These are phyloP conservation scores for Psilocybe cyanescens DNA, from an alignment of 768 basidiomycete genomes.

Conservation along the genomic window DNA sequence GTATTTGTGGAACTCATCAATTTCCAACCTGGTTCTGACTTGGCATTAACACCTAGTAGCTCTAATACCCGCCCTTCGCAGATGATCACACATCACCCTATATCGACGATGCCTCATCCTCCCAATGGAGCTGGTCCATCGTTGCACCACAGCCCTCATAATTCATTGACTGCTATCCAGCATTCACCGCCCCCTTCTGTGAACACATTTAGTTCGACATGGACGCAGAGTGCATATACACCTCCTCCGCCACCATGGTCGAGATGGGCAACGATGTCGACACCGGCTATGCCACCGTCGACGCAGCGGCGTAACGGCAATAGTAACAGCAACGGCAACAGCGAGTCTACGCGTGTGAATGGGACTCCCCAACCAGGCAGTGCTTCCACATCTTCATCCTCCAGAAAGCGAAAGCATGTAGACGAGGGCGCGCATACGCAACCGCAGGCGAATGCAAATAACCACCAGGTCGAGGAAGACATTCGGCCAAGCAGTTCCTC, in stretches of 20 bases:
- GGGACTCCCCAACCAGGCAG: constrained; percentile 35
- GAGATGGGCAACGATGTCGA: constrained; percentile 49
- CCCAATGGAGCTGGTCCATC: constrained; percentile 10
- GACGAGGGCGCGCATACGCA: constrained; percentile 38
- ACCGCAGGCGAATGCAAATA: constrained; percentile 18
- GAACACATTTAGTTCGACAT: constrained; percentile 16
- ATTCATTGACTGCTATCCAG: constrained; percentile 18
- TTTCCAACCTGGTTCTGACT: constrained; percentile 58
- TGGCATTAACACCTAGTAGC: constrained; percentile 19
- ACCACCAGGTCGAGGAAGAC: constrained; percentile 22
- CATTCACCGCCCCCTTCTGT: constrained; percentile 20
- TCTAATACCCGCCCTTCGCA: constrained; percentile 24
- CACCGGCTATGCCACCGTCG: constrained; percentile 48
- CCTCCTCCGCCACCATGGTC: constrained; percentile 50
- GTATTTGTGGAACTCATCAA: constrained; percentile 76
- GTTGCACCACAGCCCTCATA: constrained; percentile 16
- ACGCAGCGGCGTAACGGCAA: constrained; percentile 41
- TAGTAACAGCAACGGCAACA: constrained; percentile 23
- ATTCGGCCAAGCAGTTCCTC: constrained; percentile 26
- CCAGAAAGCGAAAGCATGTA: constrained; percentile 49
- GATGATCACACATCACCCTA: constrained; percentile 20
- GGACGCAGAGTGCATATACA: constrained; percentile 14
- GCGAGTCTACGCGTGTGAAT: constrained; percentile 32
- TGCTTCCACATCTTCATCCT: constrained; percentile 29
- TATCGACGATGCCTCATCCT: constrained; percentile 22